phyloP scores from a whole-genome alignment of 495 filamentous ascomycete genomes.

The Chlorociboria aeruginascens region DNA sequence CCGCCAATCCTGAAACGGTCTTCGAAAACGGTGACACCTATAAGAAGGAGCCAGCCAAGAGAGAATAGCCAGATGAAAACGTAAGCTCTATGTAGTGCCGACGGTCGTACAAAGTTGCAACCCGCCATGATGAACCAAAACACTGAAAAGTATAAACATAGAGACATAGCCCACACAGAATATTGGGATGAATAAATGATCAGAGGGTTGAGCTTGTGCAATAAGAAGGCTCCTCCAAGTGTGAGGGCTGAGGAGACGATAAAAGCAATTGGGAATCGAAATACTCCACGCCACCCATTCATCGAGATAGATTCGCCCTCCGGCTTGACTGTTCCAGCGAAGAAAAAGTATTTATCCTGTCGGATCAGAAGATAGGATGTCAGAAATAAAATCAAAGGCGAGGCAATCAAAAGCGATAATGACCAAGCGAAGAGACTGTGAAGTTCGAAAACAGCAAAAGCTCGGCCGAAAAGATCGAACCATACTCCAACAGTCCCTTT shows the following conservation, averaged over 20 bases:
- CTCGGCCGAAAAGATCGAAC: constrained; percentile 85
- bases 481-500: constrained; percentile 65
- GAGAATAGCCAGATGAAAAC: constrained; percentile 73
- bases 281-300: constrained; percentile 68
- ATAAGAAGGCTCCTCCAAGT: constrained; percentile 61
- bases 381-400: constrained; percentile 56
- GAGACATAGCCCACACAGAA: constrained; percentile 70
- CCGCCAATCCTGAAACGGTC: constrained; percentile 59
- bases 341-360: constrained; percentile 70
- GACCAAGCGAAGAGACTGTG: constrained; percentile 80
- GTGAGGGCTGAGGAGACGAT: constrained; percentile 53
- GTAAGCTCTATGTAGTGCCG: constrained; percentile 74
- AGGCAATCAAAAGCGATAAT: constrained; percentile 65
- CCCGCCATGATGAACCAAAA: constrained; percentile 80
- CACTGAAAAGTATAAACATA: constrained; percentile 66
- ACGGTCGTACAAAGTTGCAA: constrained; percentile 72
- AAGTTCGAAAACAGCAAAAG: constrained; percentile 67
- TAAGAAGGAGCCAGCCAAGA: constrained; percentile 57
- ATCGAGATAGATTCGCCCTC: constrained; percentile 51
- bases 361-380: constrained; percentile 55
- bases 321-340: constrained; percentile 46
- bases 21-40: constrained; percentile 60
- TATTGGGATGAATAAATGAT: constrained; percentile 82
- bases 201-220: constrained; percentile 73
- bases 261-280: constrained; percentile 72